Evolutionary conservation across 2,329 filamentous ascomycete genomes (phyloP).

Genomic region (Ciborinia camelliae): DNA sequence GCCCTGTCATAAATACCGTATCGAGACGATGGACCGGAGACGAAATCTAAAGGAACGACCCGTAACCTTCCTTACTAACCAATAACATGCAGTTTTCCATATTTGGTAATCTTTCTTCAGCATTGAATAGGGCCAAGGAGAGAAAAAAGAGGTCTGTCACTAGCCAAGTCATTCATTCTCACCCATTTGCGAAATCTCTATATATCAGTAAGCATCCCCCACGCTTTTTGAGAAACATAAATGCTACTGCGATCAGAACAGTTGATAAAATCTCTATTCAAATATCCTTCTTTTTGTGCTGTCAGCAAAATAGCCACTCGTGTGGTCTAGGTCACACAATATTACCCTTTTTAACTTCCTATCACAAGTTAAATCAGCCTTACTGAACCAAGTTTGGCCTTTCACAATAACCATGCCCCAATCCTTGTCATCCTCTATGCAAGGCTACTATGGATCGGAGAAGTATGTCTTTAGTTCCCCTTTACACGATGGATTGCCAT

Average conservation of each 20-base stretch:
- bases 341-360: not conserved
- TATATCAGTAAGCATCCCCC: not conserved
- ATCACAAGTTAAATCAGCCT: not conserved
- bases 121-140: not conserved
- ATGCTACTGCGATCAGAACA: not conserved
- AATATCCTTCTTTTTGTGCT: not conserved
- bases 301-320: not conserved
- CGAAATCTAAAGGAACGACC: not conserved
- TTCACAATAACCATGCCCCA: constrained; percentile 4
- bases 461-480: constrained; percentile 11
- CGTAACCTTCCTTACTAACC: not conserved
- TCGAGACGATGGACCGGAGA: not conserved
- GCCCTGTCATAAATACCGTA: not conserved
- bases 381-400: not conserved
- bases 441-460: constrained; percentile 14
- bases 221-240: not conserved
- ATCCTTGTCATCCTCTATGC: constrained; percentile 18
- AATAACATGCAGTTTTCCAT: not conserved
- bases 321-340: not conserved
- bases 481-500: not conserved
- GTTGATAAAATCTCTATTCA: not conserved
- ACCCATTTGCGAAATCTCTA: not conserved
- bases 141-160: not conserved
- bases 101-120: not conserved
- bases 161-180: not conserved